Percentiles rank a stretch among this genome's conserved stretches.
Conservation (phyloP, 1,284 basidiomycete genomes). For the Cronartium quercuum region DNA sequence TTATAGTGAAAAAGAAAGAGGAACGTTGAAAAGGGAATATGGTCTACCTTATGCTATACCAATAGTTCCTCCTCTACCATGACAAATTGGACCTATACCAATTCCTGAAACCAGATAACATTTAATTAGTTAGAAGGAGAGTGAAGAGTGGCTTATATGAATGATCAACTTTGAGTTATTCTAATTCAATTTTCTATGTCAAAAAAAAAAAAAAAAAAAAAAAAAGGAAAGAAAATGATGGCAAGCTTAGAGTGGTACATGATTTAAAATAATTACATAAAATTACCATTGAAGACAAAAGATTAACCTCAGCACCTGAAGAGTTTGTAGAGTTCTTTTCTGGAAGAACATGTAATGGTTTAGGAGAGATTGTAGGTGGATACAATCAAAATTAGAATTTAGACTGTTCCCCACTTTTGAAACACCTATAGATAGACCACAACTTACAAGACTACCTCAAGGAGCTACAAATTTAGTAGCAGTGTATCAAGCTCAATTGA, state of each 20-base stretch:
- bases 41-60: background rate
- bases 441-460: slow-evolving; percentile 11
- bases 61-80: background rate
- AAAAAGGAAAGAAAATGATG: too few species aligned
- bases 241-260: slow-evolving; percentile 9
- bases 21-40: background rate
- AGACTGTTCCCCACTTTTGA: slow-evolving; percentile 9
- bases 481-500: slow-evolving; percentile 15
- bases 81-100: background rate
- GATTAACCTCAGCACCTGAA: background rate
- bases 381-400: slow-evolving; percentile 10
- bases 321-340: slow-evolving; percentile 3
- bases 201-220: too few species aligned
- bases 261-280: slow-evolving; percentile 7
- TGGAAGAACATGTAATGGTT: slow-evolving; percentile 1
- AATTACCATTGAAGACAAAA: slow-evolving; percentile 8
- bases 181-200: background rate
- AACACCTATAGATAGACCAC: slow-evolving; percentile 12
- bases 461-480: slow-evolving; percentile 1
- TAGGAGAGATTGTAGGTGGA: slow-evolving; percentile 6
- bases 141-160: background rate
- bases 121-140: background rate
- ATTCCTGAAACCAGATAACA: background rate
- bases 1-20: background rate
- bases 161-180: background rate